Evolutionary conservation across 2,329 filamentous ascomycete genomes (phyloP).

Genomic region (Neofusicoccum sp.): DNA sequence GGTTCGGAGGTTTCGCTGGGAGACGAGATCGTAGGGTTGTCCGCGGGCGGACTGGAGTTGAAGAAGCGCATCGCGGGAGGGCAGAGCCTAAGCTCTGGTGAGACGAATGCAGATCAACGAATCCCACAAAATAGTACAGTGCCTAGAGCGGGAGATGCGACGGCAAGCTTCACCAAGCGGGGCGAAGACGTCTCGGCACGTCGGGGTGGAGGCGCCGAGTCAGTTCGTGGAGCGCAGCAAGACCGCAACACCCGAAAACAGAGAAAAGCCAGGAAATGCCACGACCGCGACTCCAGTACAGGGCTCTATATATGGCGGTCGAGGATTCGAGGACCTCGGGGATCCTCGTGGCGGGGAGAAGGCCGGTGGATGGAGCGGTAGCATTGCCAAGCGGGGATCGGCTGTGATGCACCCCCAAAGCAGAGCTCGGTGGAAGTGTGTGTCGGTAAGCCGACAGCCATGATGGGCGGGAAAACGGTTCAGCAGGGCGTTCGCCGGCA

Average conservation of each 20-base stretch:
- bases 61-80: neutral
- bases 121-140: neutral
- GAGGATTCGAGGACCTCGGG: neutral
- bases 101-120: neutral
- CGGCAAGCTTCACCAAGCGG: conserved; percentile 5
- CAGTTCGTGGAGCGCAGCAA: neutral
- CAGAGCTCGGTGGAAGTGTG: neutral
- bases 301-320: neutral
- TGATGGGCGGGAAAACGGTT: conserved; percentile 3
- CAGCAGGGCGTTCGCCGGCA: neutral
- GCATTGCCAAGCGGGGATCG: neutral
- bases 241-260: neutral
- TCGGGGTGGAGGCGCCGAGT: neutral
- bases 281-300: neutral
- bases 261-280: neutral
- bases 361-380: neutral
- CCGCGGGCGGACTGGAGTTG: neutral
- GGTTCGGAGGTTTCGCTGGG: neutral
- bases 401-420: neutral
- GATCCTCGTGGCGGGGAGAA: neutral
- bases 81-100: neutral
- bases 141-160: neutral
- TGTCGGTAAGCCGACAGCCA: neutral
- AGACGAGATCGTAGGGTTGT: neutral
- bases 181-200: conserved; percentile 2